A percentile compares a stretch with the other conserved stretches of the same genome.
Conservation (phyloP, 2,329 filamentous ascomycete genomes). For the Boeremia exigua region DNA sequence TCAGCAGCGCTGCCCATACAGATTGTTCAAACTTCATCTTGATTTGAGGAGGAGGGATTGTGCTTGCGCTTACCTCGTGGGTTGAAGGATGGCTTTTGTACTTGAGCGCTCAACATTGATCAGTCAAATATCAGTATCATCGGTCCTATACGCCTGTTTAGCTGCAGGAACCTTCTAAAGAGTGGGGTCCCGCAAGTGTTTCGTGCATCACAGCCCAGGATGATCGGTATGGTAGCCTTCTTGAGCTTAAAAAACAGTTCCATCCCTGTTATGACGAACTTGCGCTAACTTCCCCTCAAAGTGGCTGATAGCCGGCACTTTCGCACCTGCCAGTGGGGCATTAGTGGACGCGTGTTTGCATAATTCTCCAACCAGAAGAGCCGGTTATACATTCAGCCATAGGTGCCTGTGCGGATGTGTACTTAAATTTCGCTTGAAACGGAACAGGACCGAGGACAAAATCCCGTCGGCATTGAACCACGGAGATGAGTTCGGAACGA, state of each 20-base stretch:
- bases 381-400: neutral
- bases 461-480: neutral
- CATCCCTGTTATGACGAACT: neutral
- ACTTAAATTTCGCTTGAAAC: neutral
- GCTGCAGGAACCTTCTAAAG: neutral
- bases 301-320: neutral
- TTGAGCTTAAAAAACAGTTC: neutral
- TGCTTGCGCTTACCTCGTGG: neutral
- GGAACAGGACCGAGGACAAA: neutral
- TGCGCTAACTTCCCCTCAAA: neutral
- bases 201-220: constrained; percentile 5
- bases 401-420: neutral
- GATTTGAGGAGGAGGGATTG: neutral
- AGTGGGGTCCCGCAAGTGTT: neutral
- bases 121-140: neutral
- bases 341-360: neutral
- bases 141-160: neutral
- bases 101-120: neutral
- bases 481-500: neutral
- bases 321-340: constrained; percentile 1
- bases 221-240: neutral
- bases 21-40: constrained; percentile 29
- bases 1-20: constrained; percentile 20
- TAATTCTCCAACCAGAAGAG: neutral
- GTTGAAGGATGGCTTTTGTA: neutral